Evolutionary conservation across 2,329 filamentous ascomycete species (phyloP), one percentile per base, ranked within the genome.

Genomic region (Clonostachys rhizophaga): DNA sequence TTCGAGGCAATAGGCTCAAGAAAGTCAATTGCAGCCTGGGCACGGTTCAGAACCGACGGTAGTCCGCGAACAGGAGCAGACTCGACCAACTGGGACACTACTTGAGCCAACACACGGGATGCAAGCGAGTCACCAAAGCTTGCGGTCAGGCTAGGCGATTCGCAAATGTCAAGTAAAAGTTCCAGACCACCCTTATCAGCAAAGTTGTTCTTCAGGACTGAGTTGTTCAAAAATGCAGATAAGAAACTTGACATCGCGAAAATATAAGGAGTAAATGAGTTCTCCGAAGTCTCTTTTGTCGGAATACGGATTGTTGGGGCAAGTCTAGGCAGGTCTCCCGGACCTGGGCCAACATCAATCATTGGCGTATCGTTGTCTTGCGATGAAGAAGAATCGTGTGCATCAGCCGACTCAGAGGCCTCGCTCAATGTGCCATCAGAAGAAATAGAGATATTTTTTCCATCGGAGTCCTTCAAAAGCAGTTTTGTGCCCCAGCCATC

Each of bases 151-250:
- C 89, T 91, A 6, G 90, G 87, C 33, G 91, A 81, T 46, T 87
- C 89, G 39, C 86, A 86, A 47, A 96, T 81, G 59, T 96, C 90
- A 46, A 99, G 74, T 17, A 97, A 74, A 44, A 87, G 76, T 63
- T 96, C 90, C 20, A 92, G 83, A 7, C 90, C 94, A 48, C 91
- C 89, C 44, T 79, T 78, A 47, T 87, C 81, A 52, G 94, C 83
- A 58, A 96, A 92, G 20, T 79, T 78, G 16, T 75, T 71, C 64
- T 87, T 91, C 56, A 95, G 78, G 34, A 75, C 75, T 48, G 79
- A 75, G 58, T 95, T 95, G 52, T 81, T 79, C 49, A 94, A 81
- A 61, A 94, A 92, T 2, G 86, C 59, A 10, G 67, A 65, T 42
- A 99, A 68, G 62, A 99, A 99, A 44, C 82, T 86, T 50, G 86